Base-by-base conservation (phyloP, 23 red algal genomes). In the Gracilaria gracilis region DNA sequence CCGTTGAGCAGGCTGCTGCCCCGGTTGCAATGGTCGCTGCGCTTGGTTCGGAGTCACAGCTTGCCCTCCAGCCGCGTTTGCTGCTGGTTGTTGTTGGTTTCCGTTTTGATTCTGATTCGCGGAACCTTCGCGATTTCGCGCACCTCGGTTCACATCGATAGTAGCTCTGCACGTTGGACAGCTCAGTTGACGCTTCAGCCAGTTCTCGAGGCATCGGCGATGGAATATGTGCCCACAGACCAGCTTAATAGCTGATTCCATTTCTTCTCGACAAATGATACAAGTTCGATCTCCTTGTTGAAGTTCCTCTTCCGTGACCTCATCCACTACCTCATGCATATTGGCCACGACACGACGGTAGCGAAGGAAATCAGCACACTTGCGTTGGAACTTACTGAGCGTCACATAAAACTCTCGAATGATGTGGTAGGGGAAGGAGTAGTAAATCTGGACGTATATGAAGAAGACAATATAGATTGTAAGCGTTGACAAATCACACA, bases 241-340 rank as follows among this genome's bases (percentile, higher is more conserved):
- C 25, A 99, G 88, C 58, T 99, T 99, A 67, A 96, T 96, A 36
- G 82, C 82, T 13, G 93, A 79, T 49, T 73, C 66, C 97, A 99
- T 99, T 61, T 96, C 97, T 38, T 99, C 97, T 21, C 97, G 90
- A 78, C 97, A 99, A 31, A 99, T 99, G 57, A 99, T 99, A 82
- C 97, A 99, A 31, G 93, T 99, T 54, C 91, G 81, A 73, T 99
- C 97, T 28, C 86, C 89, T 48, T 83, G 33, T 48, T 70, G 81
- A 2, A 99, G 75, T 66, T 99, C 97, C 65, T 99, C 93, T 1
- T 89, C 90, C 6, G 90, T 96, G 12, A 94, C 94, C 23, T 96
- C 94, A 44, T 77, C 81, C 55, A 99, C 96, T 16, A 95, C 84
- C 13, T 95, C 74, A 73, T 96, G 87, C 94, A 99, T 99, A 37